Evolutionary conservation across 306 rosid species (phyloP).

Genomic region (Quercus rubra): DNA sequence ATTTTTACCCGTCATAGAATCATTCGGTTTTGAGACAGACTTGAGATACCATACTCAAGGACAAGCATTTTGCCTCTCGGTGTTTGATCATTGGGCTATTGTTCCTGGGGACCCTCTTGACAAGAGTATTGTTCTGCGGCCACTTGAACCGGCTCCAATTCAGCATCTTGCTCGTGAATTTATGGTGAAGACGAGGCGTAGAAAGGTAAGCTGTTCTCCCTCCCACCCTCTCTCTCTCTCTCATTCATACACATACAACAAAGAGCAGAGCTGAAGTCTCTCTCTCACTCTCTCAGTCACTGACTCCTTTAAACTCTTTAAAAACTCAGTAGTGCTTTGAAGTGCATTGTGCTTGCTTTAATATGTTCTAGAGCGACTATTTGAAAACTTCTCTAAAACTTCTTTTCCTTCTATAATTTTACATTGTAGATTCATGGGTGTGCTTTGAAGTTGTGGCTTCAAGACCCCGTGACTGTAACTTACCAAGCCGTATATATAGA

Average conservation of each 20-base stretch:
- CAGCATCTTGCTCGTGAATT: conserved; percentile 99
- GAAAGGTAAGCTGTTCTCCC: conserved; percentile 58
- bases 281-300: too few species aligned
- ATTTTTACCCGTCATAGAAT: conserved; percentile 93
- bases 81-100: conserved; percentile 96
- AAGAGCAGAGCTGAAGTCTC: neutral
- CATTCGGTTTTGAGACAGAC: conserved; percentile 97
- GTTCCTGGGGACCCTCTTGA: conserved; percentile 99
- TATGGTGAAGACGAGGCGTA: conserved; percentile 98
- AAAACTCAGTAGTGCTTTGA: neutral
- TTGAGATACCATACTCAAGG: conserved; percentile 98
- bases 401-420: too few species aligned
- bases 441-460: too few species aligned
- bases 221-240: neutral
- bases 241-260: neutral
- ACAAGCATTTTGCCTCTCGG: conserved; percentile 88
- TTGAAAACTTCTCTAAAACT: neutral
- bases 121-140: conserved; percentile 90
- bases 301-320: neutral
- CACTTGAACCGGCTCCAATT: conserved; percentile 97
- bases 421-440: too few species aligned
- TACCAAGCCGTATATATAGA: too few species aligned
- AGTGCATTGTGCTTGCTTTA: neutral
- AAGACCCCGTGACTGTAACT: too few species aligned
- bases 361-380: neutral